Conservation (phyloP, 129 eudicot species). For the Flaveria brownii region DNA sequence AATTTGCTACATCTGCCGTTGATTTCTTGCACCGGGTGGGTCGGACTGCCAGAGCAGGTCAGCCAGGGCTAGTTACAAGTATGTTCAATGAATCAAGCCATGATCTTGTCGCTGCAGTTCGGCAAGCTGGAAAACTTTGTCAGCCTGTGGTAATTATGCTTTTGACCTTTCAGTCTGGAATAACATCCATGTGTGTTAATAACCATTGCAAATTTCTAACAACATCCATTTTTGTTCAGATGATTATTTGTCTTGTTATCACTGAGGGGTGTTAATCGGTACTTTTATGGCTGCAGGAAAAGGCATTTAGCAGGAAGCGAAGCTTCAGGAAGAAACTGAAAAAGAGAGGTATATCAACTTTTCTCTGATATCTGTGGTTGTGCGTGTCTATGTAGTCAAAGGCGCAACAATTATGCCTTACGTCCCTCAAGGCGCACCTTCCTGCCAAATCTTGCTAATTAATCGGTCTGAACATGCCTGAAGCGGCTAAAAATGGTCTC, state of each 20-base stretch:
- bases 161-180: background rate
- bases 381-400: background rate
- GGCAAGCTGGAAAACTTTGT: conserved; percentile 68
- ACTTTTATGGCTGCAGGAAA: conserved; percentile 62
- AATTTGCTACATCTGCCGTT: conserved; percentile 87
- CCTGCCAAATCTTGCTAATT: no score
- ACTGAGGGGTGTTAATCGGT: background rate
- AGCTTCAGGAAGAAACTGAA: conserved; percentile 88
- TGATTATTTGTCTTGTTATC: background rate
- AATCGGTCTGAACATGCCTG: no score
- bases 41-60: conserved; percentile 96
- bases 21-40: conserved; percentile 98
- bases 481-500: no score
- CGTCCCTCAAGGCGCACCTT: no score
- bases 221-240: background rate
- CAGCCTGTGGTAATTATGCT: conserved; percentile 72
- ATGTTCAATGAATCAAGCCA: conserved; percentile 63
- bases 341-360: conserved; percentile 51
- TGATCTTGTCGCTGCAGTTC: conserved; percentile 95
- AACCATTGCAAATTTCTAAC: background rate
- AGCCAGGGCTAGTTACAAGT: conserved; percentile 85
- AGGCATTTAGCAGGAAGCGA: conserved; percentile 95
- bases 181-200: background rate
- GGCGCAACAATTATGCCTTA: no score
- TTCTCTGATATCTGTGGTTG: background rate